Conservation (phyloP, 2,329 filamentous ascomycete species). For the Nigrospora sphaerica region DNA sequence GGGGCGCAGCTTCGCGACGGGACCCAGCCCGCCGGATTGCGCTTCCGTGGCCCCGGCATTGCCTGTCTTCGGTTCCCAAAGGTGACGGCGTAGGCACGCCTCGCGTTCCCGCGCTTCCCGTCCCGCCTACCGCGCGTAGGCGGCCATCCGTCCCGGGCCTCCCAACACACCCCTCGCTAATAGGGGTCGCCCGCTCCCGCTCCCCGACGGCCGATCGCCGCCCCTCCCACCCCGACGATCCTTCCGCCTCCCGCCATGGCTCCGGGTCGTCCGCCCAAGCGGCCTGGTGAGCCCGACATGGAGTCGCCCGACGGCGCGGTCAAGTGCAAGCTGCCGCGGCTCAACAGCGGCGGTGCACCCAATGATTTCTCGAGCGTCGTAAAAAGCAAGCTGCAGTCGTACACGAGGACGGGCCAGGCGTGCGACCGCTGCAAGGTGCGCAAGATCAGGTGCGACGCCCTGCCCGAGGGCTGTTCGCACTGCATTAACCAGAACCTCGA, state of each 20-base stretch:
- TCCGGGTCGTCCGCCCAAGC: slow-evolving; percentile 34
- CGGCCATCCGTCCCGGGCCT: no score
- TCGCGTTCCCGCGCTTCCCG: no score
- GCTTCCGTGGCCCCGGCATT: no score
- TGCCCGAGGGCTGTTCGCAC: slow-evolving; percentile 74
- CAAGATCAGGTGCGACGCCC: slow-evolving; percentile 81
- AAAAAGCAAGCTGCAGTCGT: slow-evolving; percentile 47
- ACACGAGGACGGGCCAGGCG: slow-evolving; percentile 68
- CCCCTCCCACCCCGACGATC: no score
- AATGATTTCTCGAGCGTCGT: slow-evolving; percentile 49
- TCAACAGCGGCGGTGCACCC: slow-evolving; percentile 30
- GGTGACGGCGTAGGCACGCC: no score
- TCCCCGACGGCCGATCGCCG: no score
- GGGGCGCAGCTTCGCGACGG: no score
- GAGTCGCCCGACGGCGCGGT: slow-evolving; percentile 23
- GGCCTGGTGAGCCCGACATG: slow-evolving; percentile 32
- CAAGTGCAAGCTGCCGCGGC: slow-evolving; percentile 42
- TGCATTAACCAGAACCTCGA: slow-evolving; percentile 70
- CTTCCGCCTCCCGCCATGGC: slow-evolving; percentile 23
- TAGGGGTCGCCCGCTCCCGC: no score
- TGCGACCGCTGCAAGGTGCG: slow-evolving; percentile 87
- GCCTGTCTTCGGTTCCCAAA: no score
- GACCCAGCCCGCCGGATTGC: no score
- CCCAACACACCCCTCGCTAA: no score
- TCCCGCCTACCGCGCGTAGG: no score